These are phyloP conservation scores for Lactuca saligna DNA, from an alignment of 129 eudicot genomes.

Conservation along the genomic window DNA sequence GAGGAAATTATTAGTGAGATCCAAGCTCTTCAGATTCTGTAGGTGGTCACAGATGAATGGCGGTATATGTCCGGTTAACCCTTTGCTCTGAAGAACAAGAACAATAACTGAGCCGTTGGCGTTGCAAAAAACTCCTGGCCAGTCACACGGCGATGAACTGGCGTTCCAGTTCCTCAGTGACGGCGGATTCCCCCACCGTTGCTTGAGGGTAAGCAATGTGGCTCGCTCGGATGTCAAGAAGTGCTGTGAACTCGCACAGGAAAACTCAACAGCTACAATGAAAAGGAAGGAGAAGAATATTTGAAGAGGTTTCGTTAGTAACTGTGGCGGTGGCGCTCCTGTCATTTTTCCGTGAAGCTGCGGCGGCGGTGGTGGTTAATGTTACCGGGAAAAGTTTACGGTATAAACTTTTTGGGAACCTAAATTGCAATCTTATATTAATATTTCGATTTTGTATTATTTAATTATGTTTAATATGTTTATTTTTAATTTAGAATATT, in stretches of 20 bases:
- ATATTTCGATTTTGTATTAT: no score
- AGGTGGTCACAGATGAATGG: slow-evolving; percentile 57
- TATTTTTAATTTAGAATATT: no score
- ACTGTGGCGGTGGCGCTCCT: not conserved
- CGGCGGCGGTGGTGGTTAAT: not conserved
- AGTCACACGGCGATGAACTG: slow-evolving; percentile 62
- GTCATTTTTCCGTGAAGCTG: slow-evolving; percentile 16
- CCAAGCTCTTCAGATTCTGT: slow-evolving; percentile 34
- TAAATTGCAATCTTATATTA: no score
- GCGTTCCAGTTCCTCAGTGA: slow-evolving; percentile 52
- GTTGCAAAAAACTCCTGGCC: slow-evolving; percentile 68
- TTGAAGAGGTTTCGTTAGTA: not conserved
- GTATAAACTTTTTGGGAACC: no score
- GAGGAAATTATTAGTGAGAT: slow-evolving; percentile 42
- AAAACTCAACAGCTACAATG: not conserved
- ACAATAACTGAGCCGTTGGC: slow-evolving; percentile 38
- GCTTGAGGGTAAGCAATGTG: slow-evolving; percentile 55
- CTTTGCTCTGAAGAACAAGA: slow-evolving; percentile 20
- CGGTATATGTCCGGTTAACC: slow-evolving; percentile 45
- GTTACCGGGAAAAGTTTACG: slow-evolving; percentile 2
- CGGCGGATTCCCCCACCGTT: slow-evolving; percentile 51
- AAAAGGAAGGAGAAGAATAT: slow-evolving; percentile 6
- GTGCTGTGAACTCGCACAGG: slow-evolving; percentile 16
- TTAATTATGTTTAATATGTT: no score
- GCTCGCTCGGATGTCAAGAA: slow-evolving; percentile 33